Conservation (phyloP, 148 eudicot genomes). For the Hydrangea macrophylla region DNA sequence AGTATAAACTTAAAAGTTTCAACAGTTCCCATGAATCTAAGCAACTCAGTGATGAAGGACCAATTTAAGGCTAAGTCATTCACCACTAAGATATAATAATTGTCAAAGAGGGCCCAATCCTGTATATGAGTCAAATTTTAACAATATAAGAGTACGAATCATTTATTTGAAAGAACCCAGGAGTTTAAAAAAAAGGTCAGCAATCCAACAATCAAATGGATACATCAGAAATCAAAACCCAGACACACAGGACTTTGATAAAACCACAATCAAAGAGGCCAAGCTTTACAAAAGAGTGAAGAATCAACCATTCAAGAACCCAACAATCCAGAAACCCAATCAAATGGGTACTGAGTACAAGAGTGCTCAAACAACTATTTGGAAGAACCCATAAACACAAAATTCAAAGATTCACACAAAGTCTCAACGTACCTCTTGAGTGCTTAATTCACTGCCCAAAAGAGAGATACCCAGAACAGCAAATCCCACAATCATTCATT, state of each 20-base stretch:
- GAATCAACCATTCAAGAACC: conserved; percentile 25
- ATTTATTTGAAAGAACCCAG: conserved; percentile 10
- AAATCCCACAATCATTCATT: background rate
- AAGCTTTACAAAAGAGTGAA: conserved; percentile 15
- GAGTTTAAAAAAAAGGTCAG: background rate
- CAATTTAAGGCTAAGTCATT: background rate
- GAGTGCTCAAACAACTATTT: background rate
- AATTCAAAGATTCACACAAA: conserved; percentile 17
- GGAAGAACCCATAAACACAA: background rate
- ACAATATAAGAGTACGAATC: conserved; percentile 7
- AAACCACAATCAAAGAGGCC: background rate
- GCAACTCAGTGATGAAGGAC: conserved; percentile 2
- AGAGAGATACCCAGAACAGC: background rate
- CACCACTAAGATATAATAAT: background rate
- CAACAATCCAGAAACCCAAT: background rate
- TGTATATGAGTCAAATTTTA: background rate
- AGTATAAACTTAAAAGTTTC: conserved; percentile 10
- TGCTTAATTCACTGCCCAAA: conserved; percentile 14
- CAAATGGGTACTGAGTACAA: background rate
- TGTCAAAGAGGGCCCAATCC: background rate
- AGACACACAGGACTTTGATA: background rate
- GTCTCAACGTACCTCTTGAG: conserved; percentile 28
- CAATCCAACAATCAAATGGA: background rate
- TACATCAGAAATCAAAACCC: background rate
- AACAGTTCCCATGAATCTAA: background rate